A percentile compares a stretch with the other conserved stretches of the same genome.
These are phyloP conservation scores for Bipolaris sorokiniana DNA, from an alignment of 2,329 filamentous ascomycete genomes.

Conservation along the genomic window DNA sequence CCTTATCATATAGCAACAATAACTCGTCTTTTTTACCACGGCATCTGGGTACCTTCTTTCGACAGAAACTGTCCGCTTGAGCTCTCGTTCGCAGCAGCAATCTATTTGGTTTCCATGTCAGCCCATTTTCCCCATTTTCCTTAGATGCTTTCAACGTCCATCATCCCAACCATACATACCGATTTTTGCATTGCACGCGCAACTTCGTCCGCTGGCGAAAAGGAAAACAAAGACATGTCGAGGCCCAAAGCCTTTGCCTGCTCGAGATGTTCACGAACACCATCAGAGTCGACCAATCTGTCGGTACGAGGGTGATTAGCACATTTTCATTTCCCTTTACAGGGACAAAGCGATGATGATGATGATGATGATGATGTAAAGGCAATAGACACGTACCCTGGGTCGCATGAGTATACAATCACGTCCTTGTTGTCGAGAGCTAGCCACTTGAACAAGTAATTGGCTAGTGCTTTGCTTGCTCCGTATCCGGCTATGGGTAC, in stretches of 20 bases:
- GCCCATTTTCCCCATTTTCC: not conserved
- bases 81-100: not conserved
- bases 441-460: conserved; percentile 27
- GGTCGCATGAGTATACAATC: conserved; percentile 20
- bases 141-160: not conserved
- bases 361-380: not conserved
- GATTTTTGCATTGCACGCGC: not conserved
- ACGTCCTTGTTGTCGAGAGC: conserved; percentile 22
- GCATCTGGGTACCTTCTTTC: not conserved
- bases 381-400: conserved; percentile 16
- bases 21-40: not conserved
- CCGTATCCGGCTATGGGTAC: conserved; percentile 18
- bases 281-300: not conserved
- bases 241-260: not conserved
- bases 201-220: not conserved
- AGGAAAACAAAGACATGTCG: not conserved
- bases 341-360: not conserved
- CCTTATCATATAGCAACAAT: not conserved
- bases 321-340: not conserved
- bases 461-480: conserved; percentile 26
- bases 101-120: not conserved
- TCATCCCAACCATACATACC: not conserved
- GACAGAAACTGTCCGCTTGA: not conserved
- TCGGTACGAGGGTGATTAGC: not conserved
- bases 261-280: not conserved